Evolutionary conservation across 306 rosid genomes (phyloP).

Genomic region (Luffa aegyptiaca): DNA sequence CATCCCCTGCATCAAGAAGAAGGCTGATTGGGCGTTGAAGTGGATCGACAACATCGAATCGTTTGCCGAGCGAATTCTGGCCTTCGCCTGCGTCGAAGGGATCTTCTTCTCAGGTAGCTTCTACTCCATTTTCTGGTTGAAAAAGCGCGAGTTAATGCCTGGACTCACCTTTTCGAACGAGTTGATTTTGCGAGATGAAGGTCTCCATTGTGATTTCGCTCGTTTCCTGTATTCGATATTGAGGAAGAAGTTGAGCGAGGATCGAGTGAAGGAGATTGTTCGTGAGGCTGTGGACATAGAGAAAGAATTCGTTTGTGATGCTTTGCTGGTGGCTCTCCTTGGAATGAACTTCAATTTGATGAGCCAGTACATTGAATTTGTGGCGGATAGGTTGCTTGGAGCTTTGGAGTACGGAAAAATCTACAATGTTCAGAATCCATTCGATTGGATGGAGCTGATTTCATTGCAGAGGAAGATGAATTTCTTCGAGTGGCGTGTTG

Average conservation of each 20-base stretch:
- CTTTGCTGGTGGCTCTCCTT: conserved; percentile 68
- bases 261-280: conserved; percentile 46
- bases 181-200: conserved; percentile 78
- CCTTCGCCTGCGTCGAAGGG: conserved; percentile 81
- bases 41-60: conserved; percentile 45
- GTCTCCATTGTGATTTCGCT: conserved; percentile 74
- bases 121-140: conserved; percentile 79
- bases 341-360: conserved; percentile 75
- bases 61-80: conserved; percentile 47
- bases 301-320: conserved; percentile 73
- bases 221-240: conserved; percentile 48
- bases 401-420: conserved; percentile 52
- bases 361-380: conserved; percentile 74
- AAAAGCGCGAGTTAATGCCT: conserved; percentile 83
- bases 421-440: conserved; percentile 56
- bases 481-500: conserved; percentile 80
- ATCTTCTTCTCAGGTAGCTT: conserved; percentile 87
- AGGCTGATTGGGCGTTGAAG: conserved; percentile 61
- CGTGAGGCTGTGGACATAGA: conserved; percentile 62
- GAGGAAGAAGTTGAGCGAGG: conserved; percentile 36
- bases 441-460: conserved; percentile 97
- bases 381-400: conserved; percentile 61
- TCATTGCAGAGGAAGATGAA: conserved; percentile 84
- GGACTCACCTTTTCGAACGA: conserved; percentile 79
- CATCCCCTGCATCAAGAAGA: conserved; percentile 49